phyloP scores from a whole-genome alignment of 2,329 filamentous ascomycete genomes.

The Tolypocladium guangdongense region DNA sequence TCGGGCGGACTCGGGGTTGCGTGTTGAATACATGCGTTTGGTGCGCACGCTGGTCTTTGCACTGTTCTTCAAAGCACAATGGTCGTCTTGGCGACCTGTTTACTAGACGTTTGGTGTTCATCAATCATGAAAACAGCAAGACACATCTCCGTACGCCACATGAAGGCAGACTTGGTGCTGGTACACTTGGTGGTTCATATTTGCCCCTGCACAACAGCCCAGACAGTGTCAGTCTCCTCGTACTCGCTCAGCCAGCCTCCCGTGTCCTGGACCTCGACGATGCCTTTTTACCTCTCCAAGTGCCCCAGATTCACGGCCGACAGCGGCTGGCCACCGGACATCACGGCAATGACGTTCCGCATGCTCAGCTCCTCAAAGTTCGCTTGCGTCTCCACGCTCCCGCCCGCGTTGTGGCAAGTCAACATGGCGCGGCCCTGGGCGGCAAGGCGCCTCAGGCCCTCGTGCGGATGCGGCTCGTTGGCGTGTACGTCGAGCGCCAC shows the following conservation, averaged over 20 bases:
- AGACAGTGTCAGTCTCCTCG: neutral
- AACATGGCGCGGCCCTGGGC: slow-evolving; percentile 38
- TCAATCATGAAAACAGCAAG: neutral
- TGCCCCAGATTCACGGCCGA: slow-evolving; percentile 54
- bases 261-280: neutral
- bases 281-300: slow-evolving; percentile 15
- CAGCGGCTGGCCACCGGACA: slow-evolving; percentile 37
- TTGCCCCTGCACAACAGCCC: neutral
- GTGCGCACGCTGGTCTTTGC: neutral
- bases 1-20: neutral
- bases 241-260: slow-evolving; percentile 2
- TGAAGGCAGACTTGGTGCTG: neutral
- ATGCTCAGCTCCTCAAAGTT: slow-evolving; percentile 58
- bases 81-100: too few relatives aligned
- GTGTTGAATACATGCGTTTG: neutral
- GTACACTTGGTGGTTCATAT: neutral
- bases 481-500: slow-evolving; percentile 56
- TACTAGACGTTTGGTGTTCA: neutral
- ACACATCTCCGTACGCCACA: neutral
- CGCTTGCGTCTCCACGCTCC: slow-evolving; percentile 54
- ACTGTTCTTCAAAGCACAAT: neutral
- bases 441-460: slow-evolving; percentile 29
- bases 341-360: slow-evolving; percentile 52
- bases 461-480: slow-evolving; percentile 44
- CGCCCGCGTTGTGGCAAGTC: slow-evolving; percentile 58